These are phyloP conservation scores for Lasiosphaeria ovina DNA, from an alignment of 495 filamentous ascomycete genomes.

Conservation along the genomic window DNA sequence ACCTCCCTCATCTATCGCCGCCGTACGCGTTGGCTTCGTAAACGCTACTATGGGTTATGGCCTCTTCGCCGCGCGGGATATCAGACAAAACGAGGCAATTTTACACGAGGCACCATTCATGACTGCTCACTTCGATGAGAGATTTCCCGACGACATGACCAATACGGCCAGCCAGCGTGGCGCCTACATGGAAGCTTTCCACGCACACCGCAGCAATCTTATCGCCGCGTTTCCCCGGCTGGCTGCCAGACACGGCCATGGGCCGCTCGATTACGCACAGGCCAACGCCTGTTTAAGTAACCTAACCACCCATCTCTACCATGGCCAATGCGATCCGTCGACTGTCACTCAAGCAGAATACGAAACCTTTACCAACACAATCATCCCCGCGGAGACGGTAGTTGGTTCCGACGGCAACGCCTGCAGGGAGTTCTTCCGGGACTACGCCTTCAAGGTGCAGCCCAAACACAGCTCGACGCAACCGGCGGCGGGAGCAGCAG, in stretches of 20 bases:
- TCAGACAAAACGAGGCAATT: slow-evolving; percentile 26
- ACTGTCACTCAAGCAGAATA: slow-evolving; percentile 22
- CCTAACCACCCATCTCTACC: slow-evolving; percentile 21
- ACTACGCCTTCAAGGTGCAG: slow-evolving; percentile 26
- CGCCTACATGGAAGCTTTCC: slow-evolving; percentile 7
- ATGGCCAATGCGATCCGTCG: slow-evolving; percentile 17
- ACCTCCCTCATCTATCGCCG: background rate
- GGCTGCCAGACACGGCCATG: slow-evolving; percentile 14
- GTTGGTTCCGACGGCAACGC: slow-evolving; percentile 1
- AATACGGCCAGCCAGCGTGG: slow-evolving; percentile 14
- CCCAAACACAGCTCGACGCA: too few species aligned
- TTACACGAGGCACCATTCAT: slow-evolving; percentile 30
- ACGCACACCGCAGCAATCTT: background rate
- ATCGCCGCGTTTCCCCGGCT: slow-evolving; percentile 19
- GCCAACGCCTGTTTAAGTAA: background rate
- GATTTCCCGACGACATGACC: slow-evolving; percentile 9
- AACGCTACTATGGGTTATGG: slow-evolving; percentile 26
- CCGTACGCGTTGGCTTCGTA: slow-evolving; percentile 24
- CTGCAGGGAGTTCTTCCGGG: slow-evolving; percentile 26
- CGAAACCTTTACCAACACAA: slow-evolving; percentile 10
- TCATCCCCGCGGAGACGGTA: background rate
- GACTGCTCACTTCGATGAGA: slow-evolving; percentile 25
- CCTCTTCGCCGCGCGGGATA: slow-evolving; percentile 29
- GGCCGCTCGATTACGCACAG: slow-evolving; percentile 2
- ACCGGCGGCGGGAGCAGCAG: too few species aligned